phyloP scores from a whole-genome alignment of 768 basidiomycete species.

The Jaapia argillacea region DNA sequence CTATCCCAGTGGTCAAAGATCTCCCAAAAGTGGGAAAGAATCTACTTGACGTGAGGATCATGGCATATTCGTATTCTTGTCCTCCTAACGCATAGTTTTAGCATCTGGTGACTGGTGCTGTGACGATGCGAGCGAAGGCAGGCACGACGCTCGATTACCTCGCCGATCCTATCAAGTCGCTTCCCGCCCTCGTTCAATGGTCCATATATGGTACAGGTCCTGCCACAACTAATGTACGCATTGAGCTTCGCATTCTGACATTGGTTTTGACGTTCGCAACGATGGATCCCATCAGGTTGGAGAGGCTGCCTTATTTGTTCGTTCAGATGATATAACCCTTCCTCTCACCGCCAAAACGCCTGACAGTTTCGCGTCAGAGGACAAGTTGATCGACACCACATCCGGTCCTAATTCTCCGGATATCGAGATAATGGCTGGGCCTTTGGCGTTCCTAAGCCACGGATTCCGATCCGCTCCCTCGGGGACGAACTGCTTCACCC shows the following conservation, averaged over 20 bases:
- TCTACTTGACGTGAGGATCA: conserved; percentile 38
- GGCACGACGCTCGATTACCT: conserved; percentile 8
- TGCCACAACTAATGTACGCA: not conserved
- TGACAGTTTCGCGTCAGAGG: not conserved
- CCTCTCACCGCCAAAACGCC: no score
- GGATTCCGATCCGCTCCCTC: not conserved
- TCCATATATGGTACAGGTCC: not conserved
- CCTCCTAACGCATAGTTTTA: not conserved
- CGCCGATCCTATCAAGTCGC: not conserved
- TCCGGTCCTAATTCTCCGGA: conserved; percentile 24
- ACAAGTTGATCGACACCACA: conserved; percentile 6
- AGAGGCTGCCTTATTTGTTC: conserved; percentile 45
- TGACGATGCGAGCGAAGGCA: conserved; percentile 9
- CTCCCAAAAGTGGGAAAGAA: conserved; percentile 68
- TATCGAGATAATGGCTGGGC: conserved; percentile 22
- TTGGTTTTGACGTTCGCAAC: not conserved
- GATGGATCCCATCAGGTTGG: not conserved
- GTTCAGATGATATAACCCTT: conserved; percentile 28
- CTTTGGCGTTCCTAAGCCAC: conserved; percentile 14
- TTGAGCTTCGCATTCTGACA: not conserved
- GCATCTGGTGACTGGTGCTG: conserved; percentile 5
- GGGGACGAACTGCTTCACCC: not conserved
- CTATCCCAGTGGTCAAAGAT: conserved; percentile 48
- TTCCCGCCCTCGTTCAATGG: not conserved
- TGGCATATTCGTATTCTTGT: no score